phyloP scores from a whole-genome alignment of 805 yeast species.

The Lipomyces spencermartinsiae region DNA sequence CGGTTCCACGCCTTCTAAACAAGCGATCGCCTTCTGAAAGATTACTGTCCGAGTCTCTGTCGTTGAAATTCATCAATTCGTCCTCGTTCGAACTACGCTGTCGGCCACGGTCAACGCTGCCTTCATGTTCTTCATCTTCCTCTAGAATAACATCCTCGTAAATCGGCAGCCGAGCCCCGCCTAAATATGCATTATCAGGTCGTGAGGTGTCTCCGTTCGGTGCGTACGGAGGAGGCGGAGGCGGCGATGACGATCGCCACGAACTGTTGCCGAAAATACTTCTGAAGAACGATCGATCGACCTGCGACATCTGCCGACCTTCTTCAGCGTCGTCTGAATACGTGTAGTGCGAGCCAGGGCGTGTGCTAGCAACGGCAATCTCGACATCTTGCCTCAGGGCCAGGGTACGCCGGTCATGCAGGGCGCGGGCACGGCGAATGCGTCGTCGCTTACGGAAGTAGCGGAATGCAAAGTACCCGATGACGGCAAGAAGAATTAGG shows the following conservation, averaged over 20 bases:
- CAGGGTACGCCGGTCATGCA: slow-evolving; percentile 13
- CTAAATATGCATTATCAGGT: slow-evolving; percentile 29
- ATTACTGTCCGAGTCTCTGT: not conserved
- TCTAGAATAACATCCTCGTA: slow-evolving; percentile 27
- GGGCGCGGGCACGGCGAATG: not conserved
- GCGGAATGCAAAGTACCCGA: slow-evolving; percentile 28
- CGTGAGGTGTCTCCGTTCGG: slow-evolving; percentile 12
- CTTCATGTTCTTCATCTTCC: slow-evolving; percentile 10
- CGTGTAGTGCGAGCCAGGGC: not conserved
- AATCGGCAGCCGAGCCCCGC: slow-evolving; percentile 29
- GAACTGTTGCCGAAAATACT: slow-evolving; percentile 1
- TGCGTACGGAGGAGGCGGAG: slow-evolving; percentile 33
- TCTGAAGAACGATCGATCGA: not conserved
- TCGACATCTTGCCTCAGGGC: slow-evolving; percentile 34
- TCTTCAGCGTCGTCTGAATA: slow-evolving; percentile 4
- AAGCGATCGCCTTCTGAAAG: not conserved
- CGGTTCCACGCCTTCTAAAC: not conserved
- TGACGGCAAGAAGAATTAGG: slow-evolving; percentile 24
- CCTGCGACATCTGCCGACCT: slow-evolving; percentile 11
- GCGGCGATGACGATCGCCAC: slow-evolving; percentile 1
- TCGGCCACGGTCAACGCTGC: not conserved
- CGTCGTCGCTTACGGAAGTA: slow-evolving; percentile 27
- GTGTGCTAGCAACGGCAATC: slow-evolving; percentile 3
- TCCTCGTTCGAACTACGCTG: not conserved
- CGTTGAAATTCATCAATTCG: not conserved